Conservation (phyloP, 2,329 filamentous ascomycete species). For the Madurella mycetomatis region DNA sequence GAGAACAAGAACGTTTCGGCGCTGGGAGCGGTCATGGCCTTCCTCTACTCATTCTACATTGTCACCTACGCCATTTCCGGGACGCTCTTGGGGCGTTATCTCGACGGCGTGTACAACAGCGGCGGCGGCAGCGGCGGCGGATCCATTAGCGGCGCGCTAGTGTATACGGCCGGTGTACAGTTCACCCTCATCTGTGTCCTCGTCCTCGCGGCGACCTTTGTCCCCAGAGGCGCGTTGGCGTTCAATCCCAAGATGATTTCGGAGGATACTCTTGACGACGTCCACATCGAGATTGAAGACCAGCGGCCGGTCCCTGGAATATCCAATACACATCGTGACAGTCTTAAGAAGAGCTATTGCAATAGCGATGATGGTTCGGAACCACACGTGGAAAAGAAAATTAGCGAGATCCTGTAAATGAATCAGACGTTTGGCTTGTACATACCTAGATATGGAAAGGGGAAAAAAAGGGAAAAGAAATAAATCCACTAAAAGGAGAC, state of each 20-base stretch:
- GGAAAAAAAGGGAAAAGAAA: too few species aligned
- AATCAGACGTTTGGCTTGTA: too few species aligned
- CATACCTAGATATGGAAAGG: too few species aligned
- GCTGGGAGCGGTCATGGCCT: constrained; percentile 48
- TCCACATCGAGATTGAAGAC: constrained; percentile 16
- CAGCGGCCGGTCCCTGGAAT: background rate
- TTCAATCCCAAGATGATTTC: constrained; percentile 42
- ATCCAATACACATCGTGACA: background rate
- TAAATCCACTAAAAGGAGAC: too few species aligned
- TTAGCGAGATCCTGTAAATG: constrained; percentile 14
- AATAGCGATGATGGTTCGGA: constrained; percentile 16
- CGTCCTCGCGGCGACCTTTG: constrained; percentile 41
- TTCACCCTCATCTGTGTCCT: constrained; percentile 41
- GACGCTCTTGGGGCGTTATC: constrained; percentile 41
- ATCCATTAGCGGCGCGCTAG: constrained; percentile 35
- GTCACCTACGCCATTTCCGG: constrained; percentile 27
- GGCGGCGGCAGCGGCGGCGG: constrained; percentile 29
- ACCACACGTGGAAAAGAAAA: constrained; percentile 16
- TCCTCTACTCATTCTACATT: constrained; percentile 47
- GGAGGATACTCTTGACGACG: constrained; percentile 35
- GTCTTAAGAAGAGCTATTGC: constrained; percentile 17
- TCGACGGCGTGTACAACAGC: constrained; percentile 38
- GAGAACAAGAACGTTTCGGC: constrained; percentile 43
- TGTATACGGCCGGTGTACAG: constrained; percentile 43
- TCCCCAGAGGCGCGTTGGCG: constrained; percentile 40